Evolutionary conservation across 176 grass and related monocot species (phyloP).

Genomic region (Phoenix roebelenii): DNA sequence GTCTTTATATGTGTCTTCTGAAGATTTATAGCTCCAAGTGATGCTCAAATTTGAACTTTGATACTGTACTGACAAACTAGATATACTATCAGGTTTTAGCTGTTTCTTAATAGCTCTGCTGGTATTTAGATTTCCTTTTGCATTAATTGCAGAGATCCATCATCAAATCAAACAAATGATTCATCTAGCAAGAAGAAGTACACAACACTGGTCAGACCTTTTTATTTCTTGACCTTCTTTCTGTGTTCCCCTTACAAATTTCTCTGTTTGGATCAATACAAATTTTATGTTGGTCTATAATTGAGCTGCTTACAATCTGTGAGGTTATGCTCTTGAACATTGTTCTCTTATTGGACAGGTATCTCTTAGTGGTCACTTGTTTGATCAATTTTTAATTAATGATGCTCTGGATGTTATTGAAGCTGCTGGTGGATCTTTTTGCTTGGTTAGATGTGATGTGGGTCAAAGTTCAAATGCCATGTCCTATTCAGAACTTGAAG

Average conservation of each 20-base stretch:
- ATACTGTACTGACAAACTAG: too few species aligned
- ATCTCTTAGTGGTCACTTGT: constrained; percentile 87
- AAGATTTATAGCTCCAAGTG: too few species aligned
- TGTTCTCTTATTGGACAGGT: constrained; percentile 41
- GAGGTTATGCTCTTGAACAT: constrained; percentile 4
- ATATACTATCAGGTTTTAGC: too few species aligned
- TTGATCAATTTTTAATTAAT: constrained; percentile 96
- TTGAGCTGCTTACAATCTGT: not conserved
- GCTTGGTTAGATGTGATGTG: constrained; percentile 66
- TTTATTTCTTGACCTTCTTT: constrained; percentile 1
- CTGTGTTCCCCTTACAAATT: not conserved
- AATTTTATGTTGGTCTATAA: not conserved
- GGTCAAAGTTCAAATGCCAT: constrained; percentile 70
- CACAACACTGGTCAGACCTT: constrained; percentile 50
- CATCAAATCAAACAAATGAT: constrained; percentile 37
- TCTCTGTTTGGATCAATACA: constrained; percentile 10
- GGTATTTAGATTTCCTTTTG: not conserved
- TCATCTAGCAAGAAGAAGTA: constrained; percentile 56
- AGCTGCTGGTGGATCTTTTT: constrained; percentile 68
- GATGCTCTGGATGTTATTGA: constrained; percentile 95
- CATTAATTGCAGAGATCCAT: constrained; percentile 50
- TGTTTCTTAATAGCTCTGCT: not conserved
- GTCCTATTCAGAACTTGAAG: constrained; percentile 93
- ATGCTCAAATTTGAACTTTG: too few species aligned
- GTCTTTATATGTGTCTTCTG: too few species aligned